Percentiles rank a stretch among this genome's conserved stretches.
These are phyloP conservation scores for Penicillium diatomitis DNA, from an alignment of 495 filamentous ascomycete genomes.

Conservation along the genomic window DNA sequence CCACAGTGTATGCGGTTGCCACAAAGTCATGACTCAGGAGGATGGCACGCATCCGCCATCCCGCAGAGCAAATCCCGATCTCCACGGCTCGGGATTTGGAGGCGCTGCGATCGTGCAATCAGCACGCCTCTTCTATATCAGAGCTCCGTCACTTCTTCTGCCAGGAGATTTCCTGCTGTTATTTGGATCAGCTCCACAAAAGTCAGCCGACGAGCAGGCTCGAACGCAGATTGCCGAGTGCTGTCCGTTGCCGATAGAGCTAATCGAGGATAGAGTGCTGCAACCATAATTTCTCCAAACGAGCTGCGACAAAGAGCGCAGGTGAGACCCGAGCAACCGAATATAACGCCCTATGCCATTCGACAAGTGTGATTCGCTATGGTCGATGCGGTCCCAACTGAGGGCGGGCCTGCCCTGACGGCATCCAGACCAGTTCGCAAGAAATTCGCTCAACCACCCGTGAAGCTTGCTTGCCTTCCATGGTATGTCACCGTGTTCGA, in stretches of 20 bases:
- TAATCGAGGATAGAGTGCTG: too few relatives aligned
- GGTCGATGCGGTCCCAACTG: slow-evolving; percentile 14
- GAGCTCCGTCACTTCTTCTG: slow-evolving; percentile 1
- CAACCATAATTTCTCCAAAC: too few relatives aligned
- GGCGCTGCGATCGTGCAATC: slow-evolving; percentile 14
- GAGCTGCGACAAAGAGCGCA: background rate
- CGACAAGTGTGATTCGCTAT: slow-evolving; percentile 21
- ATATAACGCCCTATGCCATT: slow-evolving; percentile 6
- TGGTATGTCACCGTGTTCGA: slow-evolving; percentile 36
- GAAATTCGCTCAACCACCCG: slow-evolving; percentile 49
- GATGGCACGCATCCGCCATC: background rate
- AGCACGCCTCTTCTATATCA: slow-evolving; percentile 20
- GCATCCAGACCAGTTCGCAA: slow-evolving; percentile 26
- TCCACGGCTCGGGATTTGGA: slow-evolving; percentile 24
- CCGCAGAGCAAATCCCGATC: slow-evolving; percentile 23
- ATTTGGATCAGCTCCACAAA: background rate
- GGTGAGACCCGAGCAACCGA: slow-evolving; percentile 5
- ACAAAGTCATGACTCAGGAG: too few relatives aligned
- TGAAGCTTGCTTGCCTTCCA: slow-evolving; percentile 53
- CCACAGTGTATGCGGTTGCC: too few relatives aligned
- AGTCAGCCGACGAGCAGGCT: background rate
- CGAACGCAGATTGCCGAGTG: too few relatives aligned
- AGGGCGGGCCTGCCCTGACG: slow-evolving; percentile 10
- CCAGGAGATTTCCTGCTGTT: background rate
- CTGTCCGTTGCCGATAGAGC: too few relatives aligned